Percentiles rank a stretch among this genome's conserved stretches.
Evolutionary conservation across 371 early-diverging fungal species (phyloP).

Genomic region (Rhizomucor miehei): DNA sequence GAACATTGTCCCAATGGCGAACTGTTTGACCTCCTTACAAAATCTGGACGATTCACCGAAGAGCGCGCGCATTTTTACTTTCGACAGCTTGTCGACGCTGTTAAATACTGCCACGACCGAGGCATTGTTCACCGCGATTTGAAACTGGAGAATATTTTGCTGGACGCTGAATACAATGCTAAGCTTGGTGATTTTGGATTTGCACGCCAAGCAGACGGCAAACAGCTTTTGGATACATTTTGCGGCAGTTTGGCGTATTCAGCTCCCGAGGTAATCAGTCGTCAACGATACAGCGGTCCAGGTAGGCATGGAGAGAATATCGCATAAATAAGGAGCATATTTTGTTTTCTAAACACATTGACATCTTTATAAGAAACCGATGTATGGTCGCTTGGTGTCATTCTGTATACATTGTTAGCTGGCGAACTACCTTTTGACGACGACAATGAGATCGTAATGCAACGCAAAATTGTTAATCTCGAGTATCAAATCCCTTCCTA

Average conservation of each 20-base stretch:
- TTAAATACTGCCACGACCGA: conserved; percentile 73
- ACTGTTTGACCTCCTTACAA: conserved; percentile 66
- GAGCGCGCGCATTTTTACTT: conserved; percentile 61
- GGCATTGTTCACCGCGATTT: conserved; percentile 83
- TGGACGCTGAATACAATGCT: conserved; percentile 69
- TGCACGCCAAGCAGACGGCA: conserved; percentile 69
- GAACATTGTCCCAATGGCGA: conserved; percentile 82
- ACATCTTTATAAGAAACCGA: conserved; percentile 63
- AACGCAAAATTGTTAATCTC: conserved; percentile 67
- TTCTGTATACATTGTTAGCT: conserved; percentile 78
- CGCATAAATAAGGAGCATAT: too few species aligned
- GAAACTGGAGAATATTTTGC: conserved; percentile 83
- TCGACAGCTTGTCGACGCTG: conserved; percentile 72
- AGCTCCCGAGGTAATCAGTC: conserved; percentile 78
- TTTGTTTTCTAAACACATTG: too few species aligned
- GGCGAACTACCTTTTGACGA: conserved; percentile 87
- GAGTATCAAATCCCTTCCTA: conserved; percentile 74
- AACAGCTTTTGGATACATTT: conserved; percentile 76
- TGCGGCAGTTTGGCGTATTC: conserved; percentile 86
- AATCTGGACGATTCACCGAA: conserved; percentile 55
- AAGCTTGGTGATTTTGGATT: conserved; percentile 93
- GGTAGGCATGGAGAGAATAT: too few species aligned
- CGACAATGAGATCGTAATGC: conserved; percentile 68
- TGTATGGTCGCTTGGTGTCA: conserved; percentile 86
- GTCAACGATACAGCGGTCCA: conserved; percentile 77